Conservation (phyloP, 2,329 filamentous ascomycete species). For the Anisogramma anomala region DNA sequence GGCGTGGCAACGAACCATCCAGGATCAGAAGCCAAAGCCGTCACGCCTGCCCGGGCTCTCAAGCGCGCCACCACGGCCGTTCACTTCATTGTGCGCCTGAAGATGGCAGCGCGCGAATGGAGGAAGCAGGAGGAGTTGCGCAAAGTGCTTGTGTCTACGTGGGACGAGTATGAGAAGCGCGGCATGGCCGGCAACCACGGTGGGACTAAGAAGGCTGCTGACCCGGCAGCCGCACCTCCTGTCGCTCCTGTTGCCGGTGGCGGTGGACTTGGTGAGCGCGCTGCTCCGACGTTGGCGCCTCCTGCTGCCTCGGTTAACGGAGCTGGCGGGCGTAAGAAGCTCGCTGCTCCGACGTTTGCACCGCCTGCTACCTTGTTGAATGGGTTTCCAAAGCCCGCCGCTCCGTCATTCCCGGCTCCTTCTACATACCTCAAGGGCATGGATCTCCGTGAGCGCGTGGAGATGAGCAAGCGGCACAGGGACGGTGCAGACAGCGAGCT, state of each 20-base stretch:
- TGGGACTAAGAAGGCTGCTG: background rate
- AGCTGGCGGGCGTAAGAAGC: background rate
- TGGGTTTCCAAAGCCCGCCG: background rate
- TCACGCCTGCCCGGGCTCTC: slow-evolving; percentile 23
- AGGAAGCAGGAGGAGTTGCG: slow-evolving; percentile 39
- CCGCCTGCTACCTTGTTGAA: background rate
- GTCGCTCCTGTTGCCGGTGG: background rate
- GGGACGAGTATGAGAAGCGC: slow-evolving; percentile 22
- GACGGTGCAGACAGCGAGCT: background rate
- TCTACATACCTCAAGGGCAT: background rate
- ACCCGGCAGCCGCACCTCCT: background rate
- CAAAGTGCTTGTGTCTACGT: slow-evolving; percentile 35
- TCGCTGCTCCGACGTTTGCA: background rate
- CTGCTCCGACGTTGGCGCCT: background rate
- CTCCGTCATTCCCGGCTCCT: background rate
- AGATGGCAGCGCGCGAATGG: slow-evolving; percentile 37
- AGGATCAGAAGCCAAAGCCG: slow-evolving; percentile 7
- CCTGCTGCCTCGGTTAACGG: background rate
- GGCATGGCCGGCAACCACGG: background rate
- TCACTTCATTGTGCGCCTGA: slow-evolving; percentile 42
- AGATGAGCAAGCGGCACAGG: background rate
- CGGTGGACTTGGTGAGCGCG: background rate
- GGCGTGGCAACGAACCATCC: slow-evolving; percentile 17
- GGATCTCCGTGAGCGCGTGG: background rate
- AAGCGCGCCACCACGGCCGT: slow-evolving; percentile 35